phyloP scores from a whole-genome alignment of 345 rosid species.

The Aethionema arabicum region DNA sequence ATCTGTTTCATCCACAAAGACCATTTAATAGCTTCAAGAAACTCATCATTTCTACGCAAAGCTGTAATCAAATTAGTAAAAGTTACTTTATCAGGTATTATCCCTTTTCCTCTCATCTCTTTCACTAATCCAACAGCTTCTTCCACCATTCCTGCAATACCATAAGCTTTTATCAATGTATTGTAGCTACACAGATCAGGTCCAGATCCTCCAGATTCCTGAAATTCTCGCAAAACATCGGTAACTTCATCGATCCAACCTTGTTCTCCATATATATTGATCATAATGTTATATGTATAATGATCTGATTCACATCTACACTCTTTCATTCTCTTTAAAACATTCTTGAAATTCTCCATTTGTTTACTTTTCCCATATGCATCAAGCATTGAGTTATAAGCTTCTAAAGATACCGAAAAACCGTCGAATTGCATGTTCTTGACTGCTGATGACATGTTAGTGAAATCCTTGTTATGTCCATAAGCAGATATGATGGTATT shows the following conservation, averaged over 20 bases:
- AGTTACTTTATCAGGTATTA: slow-evolving; percentile 75
- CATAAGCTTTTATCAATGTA: slow-evolving; percentile 91
- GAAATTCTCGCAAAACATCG: slow-evolving; percentile 57
- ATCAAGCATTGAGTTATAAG: slow-evolving; percentile 81
- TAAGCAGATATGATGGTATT: slow-evolving; percentile 80
- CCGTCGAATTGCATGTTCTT: slow-evolving; percentile 81
- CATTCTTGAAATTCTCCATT: slow-evolving; percentile 66
- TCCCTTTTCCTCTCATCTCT: slow-evolving; percentile 73
- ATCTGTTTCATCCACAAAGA: slow-evolving; percentile 97
- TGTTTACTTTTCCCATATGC: slow-evolving; percentile 82
- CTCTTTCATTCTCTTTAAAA: slow-evolving; percentile 70
- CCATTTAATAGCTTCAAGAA: slow-evolving; percentile 90
- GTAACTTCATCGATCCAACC: slow-evolving; percentile 83
- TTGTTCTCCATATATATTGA: slow-evolving; percentile 78
- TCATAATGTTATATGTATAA: slow-evolving; percentile 84
- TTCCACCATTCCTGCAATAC: slow-evolving; percentile 89
- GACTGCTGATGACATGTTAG: slow-evolving; percentile 61
- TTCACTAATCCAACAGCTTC: slow-evolving; percentile 76
- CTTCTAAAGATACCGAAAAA: slow-evolving; percentile 85
- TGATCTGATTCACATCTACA: slow-evolving; percentile 52
- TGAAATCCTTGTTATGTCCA: slow-evolving; percentile 59
- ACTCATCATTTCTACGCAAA: slow-evolving; percentile 67
- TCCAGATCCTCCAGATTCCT: slow-evolving; percentile 58
- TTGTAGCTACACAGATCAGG: slow-evolving; percentile 90
- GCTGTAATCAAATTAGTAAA: slow-evolving; percentile 70